A percentile compares a stretch with the other conserved stretches of the same genome.
Evolutionary conservation across 2,329 filamentous ascomycete genomes (phyloP).

Genomic region (Trichoderma guizhouense): DNA sequence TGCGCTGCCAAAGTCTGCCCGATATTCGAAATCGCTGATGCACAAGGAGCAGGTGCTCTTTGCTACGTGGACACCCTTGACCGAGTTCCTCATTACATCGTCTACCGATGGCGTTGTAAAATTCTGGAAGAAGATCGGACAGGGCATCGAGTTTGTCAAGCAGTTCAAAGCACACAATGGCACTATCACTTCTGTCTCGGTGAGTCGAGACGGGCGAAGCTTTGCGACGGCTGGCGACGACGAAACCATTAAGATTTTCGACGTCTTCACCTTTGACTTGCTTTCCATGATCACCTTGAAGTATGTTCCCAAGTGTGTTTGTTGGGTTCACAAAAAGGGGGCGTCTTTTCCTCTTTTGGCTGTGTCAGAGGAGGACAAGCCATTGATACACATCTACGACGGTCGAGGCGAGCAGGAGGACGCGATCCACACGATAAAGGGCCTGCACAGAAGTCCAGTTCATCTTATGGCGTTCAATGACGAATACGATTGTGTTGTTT

Average conservation of each 20-base stretch:
- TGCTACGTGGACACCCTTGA: slow-evolving; percentile 81
- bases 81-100: slow-evolving; percentile 92
- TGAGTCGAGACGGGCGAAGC: slow-evolving; percentile 85
- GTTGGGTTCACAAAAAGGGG: slow-evolving; percentile 86
- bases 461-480: slow-evolving; percentile 87
- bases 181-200: slow-evolving; percentile 78
- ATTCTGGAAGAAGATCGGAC: slow-evolving; percentile 95
- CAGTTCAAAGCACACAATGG: slow-evolving; percentile 90
- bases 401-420: slow-evolving; percentile 76
- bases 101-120: slow-evolving; percentile 96
- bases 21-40: slow-evolving; percentile 96
- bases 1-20: slow-evolving; percentile 73
- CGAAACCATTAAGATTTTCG: slow-evolving; percentile 76
- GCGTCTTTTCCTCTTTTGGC: slow-evolving; percentile 85
- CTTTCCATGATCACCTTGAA: slow-evolving; percentile 77
- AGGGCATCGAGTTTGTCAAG: slow-evolving; percentile 95
- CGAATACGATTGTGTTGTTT: slow-evolving; percentile 83
- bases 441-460: slow-evolving; percentile 78
- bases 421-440: slow-evolving; percentile 73
- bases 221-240: slow-evolving; percentile 86
- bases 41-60: slow-evolving; percentile 93
- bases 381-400: slow-evolving; percentile 79
- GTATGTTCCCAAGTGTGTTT: slow-evolving; percentile 72
- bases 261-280: slow-evolving; percentile 83
- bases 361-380: slow-evolving; percentile 71